A percentile compares a stretch with the other conserved stretches of the same genome.
Evolutionary conservation across 306 rosid species (phyloP).

Genomic region (Quercus mongolica): DNA sequence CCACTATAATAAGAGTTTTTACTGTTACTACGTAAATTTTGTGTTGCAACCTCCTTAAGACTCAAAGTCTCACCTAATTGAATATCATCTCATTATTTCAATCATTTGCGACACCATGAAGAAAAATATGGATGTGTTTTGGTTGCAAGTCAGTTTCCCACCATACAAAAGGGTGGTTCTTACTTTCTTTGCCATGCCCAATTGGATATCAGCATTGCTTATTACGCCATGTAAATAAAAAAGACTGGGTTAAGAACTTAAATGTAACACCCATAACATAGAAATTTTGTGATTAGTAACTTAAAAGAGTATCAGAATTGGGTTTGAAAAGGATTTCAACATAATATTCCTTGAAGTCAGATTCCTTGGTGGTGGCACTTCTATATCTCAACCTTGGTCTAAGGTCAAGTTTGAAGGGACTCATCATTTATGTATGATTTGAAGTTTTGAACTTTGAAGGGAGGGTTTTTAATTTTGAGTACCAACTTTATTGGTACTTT

Average conservation of each 20-base stretch:
- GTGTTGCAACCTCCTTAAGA: not conserved
- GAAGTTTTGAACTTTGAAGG: too few relatives aligned
- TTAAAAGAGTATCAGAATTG: too few relatives aligned
- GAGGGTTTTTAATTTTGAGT: too few relatives aligned
- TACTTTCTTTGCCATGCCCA: not conserved
- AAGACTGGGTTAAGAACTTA: not conserved
- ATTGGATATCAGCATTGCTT: not conserved
- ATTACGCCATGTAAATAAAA: not conserved
- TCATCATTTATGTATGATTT: too few relatives aligned
- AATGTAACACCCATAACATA: not conserved
- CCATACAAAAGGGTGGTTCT: not conserved
- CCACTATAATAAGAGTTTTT: not conserved
- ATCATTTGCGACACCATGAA: conserved; percentile 4
- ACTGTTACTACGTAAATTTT: not conserved
- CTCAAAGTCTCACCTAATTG: not conserved
- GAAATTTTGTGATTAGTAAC: not conserved
- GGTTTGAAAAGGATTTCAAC: too few relatives aligned
- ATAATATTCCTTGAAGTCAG: too few relatives aligned
- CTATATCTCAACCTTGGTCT: too few relatives aligned
- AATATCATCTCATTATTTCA: not conserved
- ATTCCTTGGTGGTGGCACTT: too few relatives aligned
- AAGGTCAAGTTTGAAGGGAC: too few relatives aligned
- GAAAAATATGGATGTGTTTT: not conserved
- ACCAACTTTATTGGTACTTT: too few relatives aligned
- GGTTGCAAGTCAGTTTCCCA: conserved; percentile 29